Percentiles rank a stretch among this genome's conserved stretches.
Evolutionary conservation across 495 filamentous ascomycete species (phyloP).

Genomic region (Hypoxylon cercidicola): DNA sequence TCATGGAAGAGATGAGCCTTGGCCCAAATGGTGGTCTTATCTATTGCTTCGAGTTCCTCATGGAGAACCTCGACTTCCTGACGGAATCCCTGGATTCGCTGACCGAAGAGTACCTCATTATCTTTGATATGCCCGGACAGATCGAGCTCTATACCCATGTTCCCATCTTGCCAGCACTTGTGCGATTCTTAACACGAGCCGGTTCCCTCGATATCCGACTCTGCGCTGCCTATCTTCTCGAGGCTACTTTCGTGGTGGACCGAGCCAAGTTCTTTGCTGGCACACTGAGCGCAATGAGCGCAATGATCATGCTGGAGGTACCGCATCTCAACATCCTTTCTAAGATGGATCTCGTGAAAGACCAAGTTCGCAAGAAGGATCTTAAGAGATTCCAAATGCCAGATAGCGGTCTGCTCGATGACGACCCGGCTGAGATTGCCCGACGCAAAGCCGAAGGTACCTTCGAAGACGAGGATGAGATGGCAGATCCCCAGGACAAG

Average conservation of each 20-base stretch:
- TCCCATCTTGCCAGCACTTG: conserved; percentile 87
- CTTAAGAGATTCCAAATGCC: conserved; percentile 88
- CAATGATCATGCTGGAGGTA: conserved; percentile 97
- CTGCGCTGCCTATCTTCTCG: conserved; percentile 95
- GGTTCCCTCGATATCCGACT: conserved; percentile 88
- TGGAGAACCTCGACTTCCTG: conserved; percentile 96
- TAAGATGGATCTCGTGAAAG: conserved; percentile 96
- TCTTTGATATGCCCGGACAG: conserved; percentile 98
- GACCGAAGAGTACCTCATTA: conserved; percentile 93
- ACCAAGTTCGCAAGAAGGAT: conserved; percentile 81
- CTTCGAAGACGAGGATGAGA: conserved; percentile 51
- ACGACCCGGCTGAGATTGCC: conserved; percentile 66
- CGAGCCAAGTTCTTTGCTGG: conserved; percentile 97
- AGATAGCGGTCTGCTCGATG: conserved; percentile 79
- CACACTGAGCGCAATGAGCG: conserved; percentile 94
- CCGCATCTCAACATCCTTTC: conserved; percentile 89
- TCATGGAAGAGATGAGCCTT: conserved; percentile 95
- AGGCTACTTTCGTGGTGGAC: conserved; percentile 94
- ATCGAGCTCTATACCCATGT: conserved; percentile 99
- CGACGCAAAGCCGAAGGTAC: conserved; percentile 53
- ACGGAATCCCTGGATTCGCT: conserved; percentile 86
- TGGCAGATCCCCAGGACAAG: conserved; percentile 65
- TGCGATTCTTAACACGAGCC: conserved; percentile 79
- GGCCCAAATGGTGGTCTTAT: conserved; percentile 97
- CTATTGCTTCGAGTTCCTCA: conserved; percentile 96